These are phyloP conservation scores for Lentinula raphanica DNA, from an alignment of 768 basidiomycete species.

Conservation along the genomic window DNA sequence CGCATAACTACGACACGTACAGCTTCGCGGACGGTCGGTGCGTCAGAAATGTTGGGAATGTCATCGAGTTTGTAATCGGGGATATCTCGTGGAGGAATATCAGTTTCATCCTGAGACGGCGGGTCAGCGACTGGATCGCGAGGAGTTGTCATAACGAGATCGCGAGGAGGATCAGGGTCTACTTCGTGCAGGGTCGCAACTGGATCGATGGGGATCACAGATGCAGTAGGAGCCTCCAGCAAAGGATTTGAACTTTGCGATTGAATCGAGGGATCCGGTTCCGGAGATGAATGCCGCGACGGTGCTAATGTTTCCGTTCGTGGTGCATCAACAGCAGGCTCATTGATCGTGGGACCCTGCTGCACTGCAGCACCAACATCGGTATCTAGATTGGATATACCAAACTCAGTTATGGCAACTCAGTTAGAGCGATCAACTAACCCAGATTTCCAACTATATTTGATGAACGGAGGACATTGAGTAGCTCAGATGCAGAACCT, in stretches of 20 bases:
- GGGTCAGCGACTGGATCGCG: constrained; percentile 4
- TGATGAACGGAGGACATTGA: not conserved
- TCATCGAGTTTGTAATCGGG: constrained; percentile 14
- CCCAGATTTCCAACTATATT: not conserved
- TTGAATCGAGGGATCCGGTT: not conserved
- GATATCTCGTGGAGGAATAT: not conserved
- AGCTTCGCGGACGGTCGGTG: constrained; percentile 51
- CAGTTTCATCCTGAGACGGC: not conserved
- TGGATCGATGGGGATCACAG: not conserved
- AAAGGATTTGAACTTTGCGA: not conserved
- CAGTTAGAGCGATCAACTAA: not conserved
- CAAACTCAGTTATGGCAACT: not conserved
- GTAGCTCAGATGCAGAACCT: not conserved
- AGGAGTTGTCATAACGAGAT: constrained; percentile 2
- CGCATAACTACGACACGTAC: constrained; percentile 60
- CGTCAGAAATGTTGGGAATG: constrained; percentile 33
- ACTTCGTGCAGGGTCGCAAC: not conserved
- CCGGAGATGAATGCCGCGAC: not conserved
- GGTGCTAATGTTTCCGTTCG: not conserved
- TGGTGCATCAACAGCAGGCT: not conserved
- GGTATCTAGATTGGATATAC: not conserved
- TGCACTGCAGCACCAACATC: not conserved
- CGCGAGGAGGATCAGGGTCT: not conserved
- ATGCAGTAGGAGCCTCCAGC: not conserved
- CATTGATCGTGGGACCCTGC: not conserved